Conservation (phyloP, 805 yeast genomes). For the Jamesozyma piceae region DNA sequence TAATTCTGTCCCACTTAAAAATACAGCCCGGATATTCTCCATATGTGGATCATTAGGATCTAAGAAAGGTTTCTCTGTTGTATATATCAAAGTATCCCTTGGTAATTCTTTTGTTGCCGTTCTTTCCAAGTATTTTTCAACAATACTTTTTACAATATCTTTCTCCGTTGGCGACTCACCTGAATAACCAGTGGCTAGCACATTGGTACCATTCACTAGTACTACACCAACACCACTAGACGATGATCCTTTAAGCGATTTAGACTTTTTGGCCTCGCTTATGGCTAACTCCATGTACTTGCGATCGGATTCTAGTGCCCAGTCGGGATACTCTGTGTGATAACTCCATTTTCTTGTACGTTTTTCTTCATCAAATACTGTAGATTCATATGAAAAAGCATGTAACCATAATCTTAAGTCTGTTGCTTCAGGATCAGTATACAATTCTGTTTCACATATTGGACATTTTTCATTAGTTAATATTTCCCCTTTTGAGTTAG, state of each 20-base stretch:
- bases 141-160: no score
- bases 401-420: constrained; percentile 86
- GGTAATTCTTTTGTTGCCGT: no score
- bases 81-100: no score
- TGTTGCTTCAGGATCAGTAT: constrained; percentile 79
- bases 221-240: constrained; percentile 93
- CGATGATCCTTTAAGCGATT: no score
- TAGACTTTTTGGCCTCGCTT: constrained; percentile 38
- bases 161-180: no score
- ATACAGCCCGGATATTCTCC: no score
- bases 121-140: no score
- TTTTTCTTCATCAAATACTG: constrained; percentile 21
- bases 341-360: constrained; percentile 51
- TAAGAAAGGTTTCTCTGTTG: no score
- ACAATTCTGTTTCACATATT: constrained; percentile 58
- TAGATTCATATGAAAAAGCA: constrained; percentile 68
- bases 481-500: constrained; percentile 53
- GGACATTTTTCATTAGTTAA: constrained; percentile 51
- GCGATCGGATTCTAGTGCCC: constrained; percentile 59
- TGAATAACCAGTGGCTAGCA: neutral
- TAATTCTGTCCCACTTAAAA: no score
- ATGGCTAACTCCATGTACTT: constrained; percentile 68
- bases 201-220: constrained; percentile 48
- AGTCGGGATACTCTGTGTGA: constrained; percentile 64
- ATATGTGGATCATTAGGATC: no score